Percentiles rank a stretch among this genome's conserved stretches.
Evolutionary conservation across 129 eudicot species (phyloP).

Genomic region (Logfia minima): DNA sequence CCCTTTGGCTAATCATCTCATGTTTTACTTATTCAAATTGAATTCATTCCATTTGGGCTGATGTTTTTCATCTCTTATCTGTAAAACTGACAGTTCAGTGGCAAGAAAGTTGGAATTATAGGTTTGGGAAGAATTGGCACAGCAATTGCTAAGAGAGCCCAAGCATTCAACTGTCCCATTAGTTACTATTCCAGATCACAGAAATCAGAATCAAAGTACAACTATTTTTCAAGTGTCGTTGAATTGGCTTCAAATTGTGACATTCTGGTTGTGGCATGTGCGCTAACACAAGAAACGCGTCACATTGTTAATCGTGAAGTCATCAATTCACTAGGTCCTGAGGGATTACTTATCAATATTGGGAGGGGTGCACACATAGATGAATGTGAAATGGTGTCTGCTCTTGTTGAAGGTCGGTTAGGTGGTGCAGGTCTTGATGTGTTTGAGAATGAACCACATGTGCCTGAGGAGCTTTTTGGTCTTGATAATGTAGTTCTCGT

Average conservation of each 20-base stretch:
- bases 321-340: slow-evolving; percentile 64
- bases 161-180: slow-evolving; percentile 67
- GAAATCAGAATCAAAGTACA: slow-evolving; percentile 57
- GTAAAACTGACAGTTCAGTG: slow-evolving; percentile 35
- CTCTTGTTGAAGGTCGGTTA: slow-evolving; percentile 70
- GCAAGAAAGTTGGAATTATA: slow-evolving; percentile 71
- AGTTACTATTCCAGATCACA: slow-evolving; percentile 68
- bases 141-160: slow-evolving; percentile 79
- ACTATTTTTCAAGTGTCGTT: slow-evolving; percentile 44
- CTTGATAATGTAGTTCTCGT: slow-evolving; percentile 58
- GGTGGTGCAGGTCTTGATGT: slow-evolving; percentile 79
- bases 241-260: slow-evolving; percentile 66
- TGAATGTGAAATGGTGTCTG: slow-evolving; percentile 70
- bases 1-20: too few species aligned
- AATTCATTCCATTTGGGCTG: too few species aligned
- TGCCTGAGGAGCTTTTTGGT: slow-evolving; percentile 55
- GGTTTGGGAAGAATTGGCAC: slow-evolving; percentile 92
- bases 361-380: slow-evolving; percentile 78
- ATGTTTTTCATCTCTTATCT: too few species aligned
- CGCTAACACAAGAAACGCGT: slow-evolving; percentile 59
- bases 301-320: slow-evolving; percentile 75
- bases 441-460: slow-evolving; percentile 65
- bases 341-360: slow-evolving; percentile 65
- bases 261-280: slow-evolving; percentile 68
- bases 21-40: too few species aligned